phyloP scores from a whole-genome alignment of 179 eudicot genomes.

The Heliamphora ciliata region DNA sequence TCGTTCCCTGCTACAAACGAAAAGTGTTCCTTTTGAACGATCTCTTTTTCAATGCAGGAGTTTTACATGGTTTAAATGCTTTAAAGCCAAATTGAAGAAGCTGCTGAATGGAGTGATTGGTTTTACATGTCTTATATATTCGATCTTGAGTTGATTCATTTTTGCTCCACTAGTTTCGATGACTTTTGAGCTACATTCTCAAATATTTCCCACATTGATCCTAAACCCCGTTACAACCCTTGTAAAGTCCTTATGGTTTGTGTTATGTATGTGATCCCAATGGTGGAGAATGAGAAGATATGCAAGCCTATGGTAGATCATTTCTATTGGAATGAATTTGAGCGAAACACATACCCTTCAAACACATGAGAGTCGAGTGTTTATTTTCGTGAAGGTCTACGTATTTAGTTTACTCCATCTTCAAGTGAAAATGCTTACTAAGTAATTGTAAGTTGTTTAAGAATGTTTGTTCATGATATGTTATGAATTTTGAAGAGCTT shows the following conservation, averaged over 20 bases:
- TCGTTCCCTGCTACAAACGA: not conserved
- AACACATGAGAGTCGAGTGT: slow-evolving; percentile 9
- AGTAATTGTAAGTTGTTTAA: slow-evolving; percentile 8
- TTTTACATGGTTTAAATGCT: slow-evolving; percentile 12
- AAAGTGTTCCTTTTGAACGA: slow-evolving; percentile 4
- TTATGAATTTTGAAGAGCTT: slow-evolving; percentile 7
- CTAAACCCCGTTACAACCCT: slow-evolving; percentile 17
- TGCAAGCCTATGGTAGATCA: slow-evolving; percentile 15
- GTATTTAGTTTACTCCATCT: slow-evolving; percentile 6
- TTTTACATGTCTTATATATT: slow-evolving; percentile 4
- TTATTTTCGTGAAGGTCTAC: not conserved
- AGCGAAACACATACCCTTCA: slow-evolving; percentile 6
- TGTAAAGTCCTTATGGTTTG: slow-evolving; percentile 11
- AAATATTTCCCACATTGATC: slow-evolving; percentile 12
- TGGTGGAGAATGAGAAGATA: slow-evolving; percentile 10
- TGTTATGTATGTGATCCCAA: slow-evolving; percentile 10
- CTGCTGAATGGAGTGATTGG: slow-evolving; percentile 6
- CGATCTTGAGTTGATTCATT: not conserved
- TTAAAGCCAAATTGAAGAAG: slow-evolving; percentile 14
- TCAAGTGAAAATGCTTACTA: slow-evolving; percentile 13
- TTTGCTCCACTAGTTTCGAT: slow-evolving; percentile 11
- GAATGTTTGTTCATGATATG: slow-evolving; percentile 10
- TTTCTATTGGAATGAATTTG: slow-evolving; percentile 14
- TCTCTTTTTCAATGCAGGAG: not conserved
- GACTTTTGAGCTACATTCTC: slow-evolving; percentile 9